Conservation (phyloP, 257 asterid genomes). For the Jasminum sambac region DNA sequence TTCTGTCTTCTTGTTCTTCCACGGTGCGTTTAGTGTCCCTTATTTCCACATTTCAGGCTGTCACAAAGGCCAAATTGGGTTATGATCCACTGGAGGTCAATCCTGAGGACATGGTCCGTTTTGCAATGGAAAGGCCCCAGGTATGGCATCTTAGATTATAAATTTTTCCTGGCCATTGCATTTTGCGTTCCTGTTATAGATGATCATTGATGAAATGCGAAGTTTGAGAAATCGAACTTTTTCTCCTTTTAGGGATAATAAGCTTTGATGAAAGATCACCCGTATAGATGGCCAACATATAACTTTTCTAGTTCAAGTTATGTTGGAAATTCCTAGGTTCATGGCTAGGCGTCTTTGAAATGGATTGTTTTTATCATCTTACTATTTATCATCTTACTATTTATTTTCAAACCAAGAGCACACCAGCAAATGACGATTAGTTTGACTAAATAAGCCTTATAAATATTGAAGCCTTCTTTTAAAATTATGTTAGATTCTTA, state of each 20-base stretch:
- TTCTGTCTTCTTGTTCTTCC: conserved; percentile 14
- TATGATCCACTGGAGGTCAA: conserved; percentile 96
- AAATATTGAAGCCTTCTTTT: conserved; percentile 17
- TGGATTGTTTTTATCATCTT: conserved; percentile 21
- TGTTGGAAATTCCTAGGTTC: conserved; percentile 1
- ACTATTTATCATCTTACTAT: not conserved
- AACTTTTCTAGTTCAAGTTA: not conserved
- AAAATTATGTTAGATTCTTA: conserved; percentile 16
- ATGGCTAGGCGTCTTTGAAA: conserved; percentile 14
- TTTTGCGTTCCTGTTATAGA: conserved; percentile 9
- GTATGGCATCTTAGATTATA: conserved; percentile 42
- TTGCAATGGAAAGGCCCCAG: conserved; percentile 95
- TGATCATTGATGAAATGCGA: conserved; percentile 1
- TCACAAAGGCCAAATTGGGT: conserved; percentile 96
- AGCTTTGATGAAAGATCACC: not conserved
- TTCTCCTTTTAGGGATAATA: too few relatives aligned
- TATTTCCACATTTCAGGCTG: conserved; percentile 62
- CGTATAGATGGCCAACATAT: not conserved
- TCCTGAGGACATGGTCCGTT: conserved; percentile 99
- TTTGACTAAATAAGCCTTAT: not conserved
- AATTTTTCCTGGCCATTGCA: conserved; percentile 14
- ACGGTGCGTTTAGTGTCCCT: conserved; percentile 2
- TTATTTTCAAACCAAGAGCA: conserved; percentile 9
- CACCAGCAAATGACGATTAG: conserved; percentile 4
- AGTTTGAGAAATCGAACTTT: conserved; percentile 3